phyloP scores from a whole-genome alignment of 495 filamentous ascomycete species.

The Penicillium macrosclerotiorum region DNA sequence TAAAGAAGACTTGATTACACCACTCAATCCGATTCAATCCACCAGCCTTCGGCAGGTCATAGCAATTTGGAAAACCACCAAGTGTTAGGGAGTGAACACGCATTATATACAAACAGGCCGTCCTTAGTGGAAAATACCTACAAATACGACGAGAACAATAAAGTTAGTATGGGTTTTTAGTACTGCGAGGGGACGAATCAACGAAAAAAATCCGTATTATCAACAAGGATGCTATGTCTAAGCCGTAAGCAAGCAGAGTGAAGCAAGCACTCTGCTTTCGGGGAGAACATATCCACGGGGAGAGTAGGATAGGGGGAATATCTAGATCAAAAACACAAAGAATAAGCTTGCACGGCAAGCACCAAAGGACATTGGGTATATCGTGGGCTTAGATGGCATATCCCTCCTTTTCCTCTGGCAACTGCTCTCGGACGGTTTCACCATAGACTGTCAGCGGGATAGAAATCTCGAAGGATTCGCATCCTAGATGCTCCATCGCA shows the following conservation, averaged over 20 bases:
- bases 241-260: no score
- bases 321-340: constrained; percentile 16
- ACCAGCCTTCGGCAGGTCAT: no score
- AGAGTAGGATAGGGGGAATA: constrained; percentile 17
- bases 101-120: no score
- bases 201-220: no score
- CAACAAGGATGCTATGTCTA: no score
- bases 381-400: constrained; percentile 37
- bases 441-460: constrained; percentile 85
- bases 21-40: no score
- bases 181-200: no score
- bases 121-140: no score
- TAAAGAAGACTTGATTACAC: constrained; percentile 22
- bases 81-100: no score
- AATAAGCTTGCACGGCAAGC: constrained; percentile 3
- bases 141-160: no score
- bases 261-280: not conserved
- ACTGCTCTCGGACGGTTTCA: constrained; percentile 49
- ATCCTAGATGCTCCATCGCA: constrained; percentile 70
- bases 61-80: no score
- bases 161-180: no score
- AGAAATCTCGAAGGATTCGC: constrained; percentile 86
- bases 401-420: constrained; percentile 46
- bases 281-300: constrained; percentile 1
- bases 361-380: constrained; percentile 1